A percentile compares a stretch with the other conserved stretches of the same genome.
Conservation (phyloP, 495 filamentous ascomycete genomes). For the Penicillium steckii region DNA sequence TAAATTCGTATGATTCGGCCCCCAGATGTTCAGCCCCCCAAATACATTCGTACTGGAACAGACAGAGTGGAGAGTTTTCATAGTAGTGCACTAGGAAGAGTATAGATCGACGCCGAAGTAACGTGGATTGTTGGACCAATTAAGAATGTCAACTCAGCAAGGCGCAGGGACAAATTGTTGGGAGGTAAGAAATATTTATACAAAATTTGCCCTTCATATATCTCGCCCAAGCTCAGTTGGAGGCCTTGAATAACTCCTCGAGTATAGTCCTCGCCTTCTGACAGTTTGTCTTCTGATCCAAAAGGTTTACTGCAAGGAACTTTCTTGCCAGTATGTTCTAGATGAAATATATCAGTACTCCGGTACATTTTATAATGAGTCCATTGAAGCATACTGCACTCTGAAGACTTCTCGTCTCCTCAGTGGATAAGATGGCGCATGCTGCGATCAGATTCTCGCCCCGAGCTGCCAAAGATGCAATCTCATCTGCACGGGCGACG, state of each 20-base stretch:
- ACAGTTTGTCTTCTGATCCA: constrained; percentile 1
- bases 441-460: constrained; percentile 74
- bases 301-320: constrained; percentile 33
- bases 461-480: constrained; percentile 65
- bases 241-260: constrained; percentile 19
- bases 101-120: constrained; percentile 8
- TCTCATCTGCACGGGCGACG: constrained; percentile 71
- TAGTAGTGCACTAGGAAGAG: constrained; percentile 5
- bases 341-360: constrained; percentile 2
- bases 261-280: constrained; percentile 16
- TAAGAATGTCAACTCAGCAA: neutral
- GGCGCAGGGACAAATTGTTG: neutral
- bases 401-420: constrained; percentile 60
- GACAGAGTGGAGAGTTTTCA: neutral
- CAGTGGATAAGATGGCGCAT: constrained; percentile 61
- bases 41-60: neutral
- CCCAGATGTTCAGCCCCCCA: neutral
- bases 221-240: neutral
- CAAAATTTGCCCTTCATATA: neutral
- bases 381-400: constrained; percentile 48
- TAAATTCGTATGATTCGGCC: constrained; percentile 4
- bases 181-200: neutral
- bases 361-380: neutral
- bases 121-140: neutral
- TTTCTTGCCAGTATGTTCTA: constrained; percentile 36